Conservation (phyloP, 306 rosid genomes). For the Glycine tomentella region DNA sequence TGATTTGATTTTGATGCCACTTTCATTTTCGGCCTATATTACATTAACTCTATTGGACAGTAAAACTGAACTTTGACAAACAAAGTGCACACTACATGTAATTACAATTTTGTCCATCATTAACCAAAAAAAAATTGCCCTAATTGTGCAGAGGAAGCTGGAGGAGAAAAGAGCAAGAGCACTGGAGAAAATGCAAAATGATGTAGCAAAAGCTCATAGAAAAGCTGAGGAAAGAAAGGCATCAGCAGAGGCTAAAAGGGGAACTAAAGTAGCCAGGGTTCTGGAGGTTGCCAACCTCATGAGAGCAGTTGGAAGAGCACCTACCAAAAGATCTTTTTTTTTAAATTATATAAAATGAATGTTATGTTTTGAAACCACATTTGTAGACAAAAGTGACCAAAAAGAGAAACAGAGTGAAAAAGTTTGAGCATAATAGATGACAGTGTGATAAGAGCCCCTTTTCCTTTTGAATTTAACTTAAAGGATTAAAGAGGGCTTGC, state of each 20-base stretch:
- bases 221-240: slow-evolving; percentile 94
- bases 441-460: slow-evolving; percentile 49
- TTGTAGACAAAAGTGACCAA: slow-evolving; percentile 23
- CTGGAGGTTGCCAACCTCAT: slow-evolving; percentile 79
- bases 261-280: slow-evolving; percentile 86
- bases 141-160: slow-evolving; percentile 77
- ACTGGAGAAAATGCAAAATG: slow-evolving; percentile 84
- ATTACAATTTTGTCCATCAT: slow-evolving; percentile 26
- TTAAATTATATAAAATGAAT: slow-evolving; percentile 35
- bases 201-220: slow-evolving; percentile 84
- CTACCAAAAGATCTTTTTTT: slow-evolving; percentile 90
- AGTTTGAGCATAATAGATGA: slow-evolving; percentile 32
- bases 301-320: slow-evolving; percentile 98
- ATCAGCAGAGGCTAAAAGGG: slow-evolving; percentile 90
- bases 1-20: slow-evolving; percentile 25
- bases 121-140: slow-evolving; percentile 18
- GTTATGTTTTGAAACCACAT: slow-evolving; percentile 20
- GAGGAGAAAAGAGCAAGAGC: slow-evolving; percentile 95
- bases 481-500: slow-evolving; percentile 46
- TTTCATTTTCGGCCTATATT: slow-evolving; percentile 8
- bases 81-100: not conserved
- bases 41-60: not conserved
- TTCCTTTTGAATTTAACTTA: slow-evolving; percentile 42
- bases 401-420: slow-evolving; percentile 2
- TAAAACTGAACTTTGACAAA: too few species aligned